phyloP scores from a whole-genome alignment of 345 rosid species.

The Lepidium aucheri region DNA sequence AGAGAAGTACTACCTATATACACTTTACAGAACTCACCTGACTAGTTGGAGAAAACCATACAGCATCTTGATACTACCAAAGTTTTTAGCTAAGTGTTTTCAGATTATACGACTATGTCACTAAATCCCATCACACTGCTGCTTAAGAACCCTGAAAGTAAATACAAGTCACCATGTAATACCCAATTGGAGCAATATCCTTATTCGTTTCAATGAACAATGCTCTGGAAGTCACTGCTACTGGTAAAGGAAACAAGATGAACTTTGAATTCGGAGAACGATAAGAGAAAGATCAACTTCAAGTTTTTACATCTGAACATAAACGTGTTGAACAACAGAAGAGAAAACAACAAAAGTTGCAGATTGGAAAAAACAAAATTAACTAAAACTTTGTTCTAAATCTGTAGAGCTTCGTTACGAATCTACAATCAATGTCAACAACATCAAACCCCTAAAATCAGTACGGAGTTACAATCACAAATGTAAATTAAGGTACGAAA shows the following conservation, averaged over 20 bases:
- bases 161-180: neutral
- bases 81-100: neutral
- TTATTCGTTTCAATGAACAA: neutral
- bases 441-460: neutral
- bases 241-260: neutral
- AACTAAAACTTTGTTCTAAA: neutral
- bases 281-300: neutral
- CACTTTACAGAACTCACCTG: neutral
- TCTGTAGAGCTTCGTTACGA: constrained; percentile 4
- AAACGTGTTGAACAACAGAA: neutral
- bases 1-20: neutral
- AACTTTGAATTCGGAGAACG: neutral
- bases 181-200: neutral
- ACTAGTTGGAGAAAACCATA: neutral
- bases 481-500: neutral
- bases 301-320: constrained; percentile 6
- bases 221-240: neutral
- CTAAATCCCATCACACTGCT: neutral
- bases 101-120: neutral
- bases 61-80: neutral
- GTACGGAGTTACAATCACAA: neutral
- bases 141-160: neutral
- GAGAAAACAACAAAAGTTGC: constrained; percentile 2
- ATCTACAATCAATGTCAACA: constrained; percentile 14
- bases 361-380: neutral